phyloP scores from a whole-genome alignment of 2,329 filamentous ascomycete genomes.

The Penicillium palitans region DNA sequence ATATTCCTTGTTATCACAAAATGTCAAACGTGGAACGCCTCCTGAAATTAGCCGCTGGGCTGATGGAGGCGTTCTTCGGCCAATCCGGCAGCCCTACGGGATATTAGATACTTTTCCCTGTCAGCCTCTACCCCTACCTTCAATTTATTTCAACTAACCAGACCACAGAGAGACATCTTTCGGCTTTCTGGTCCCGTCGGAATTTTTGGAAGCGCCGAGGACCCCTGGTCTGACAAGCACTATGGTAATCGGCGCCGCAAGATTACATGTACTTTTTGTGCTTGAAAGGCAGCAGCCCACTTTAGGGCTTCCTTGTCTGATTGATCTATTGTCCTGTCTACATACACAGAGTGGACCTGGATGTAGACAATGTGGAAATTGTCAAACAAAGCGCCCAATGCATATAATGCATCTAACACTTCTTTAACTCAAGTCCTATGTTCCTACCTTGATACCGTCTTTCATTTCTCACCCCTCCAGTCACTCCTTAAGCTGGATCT shows the following conservation, averaged over 20 bases:
- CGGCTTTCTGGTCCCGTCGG: neutral
- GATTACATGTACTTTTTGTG: neutral
- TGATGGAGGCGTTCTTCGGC: neutral
- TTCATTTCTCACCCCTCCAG: neutral
- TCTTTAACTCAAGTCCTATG: neutral
- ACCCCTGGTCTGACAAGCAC: slow-evolving; percentile 13
- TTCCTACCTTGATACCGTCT: neutral
- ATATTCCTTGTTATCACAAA: neutral
- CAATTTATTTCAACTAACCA: neutral
- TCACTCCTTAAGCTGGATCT: slow-evolving; percentile 1
- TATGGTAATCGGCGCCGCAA: slow-evolving; percentile 1
- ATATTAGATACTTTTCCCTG: neutral
- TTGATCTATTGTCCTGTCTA: neutral
- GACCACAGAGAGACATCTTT: neutral
- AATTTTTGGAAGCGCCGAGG: neutral
- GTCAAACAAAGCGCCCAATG: neutral
- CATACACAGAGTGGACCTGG: neutral
- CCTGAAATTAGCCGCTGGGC: slow-evolving; percentile 7
- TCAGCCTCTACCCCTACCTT: neutral
- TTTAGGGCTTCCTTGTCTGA: neutral
- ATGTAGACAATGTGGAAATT: neutral
- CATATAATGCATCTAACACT: neutral
- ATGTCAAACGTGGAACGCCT: neutral
- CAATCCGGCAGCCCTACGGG: slow-evolving; percentile 2
- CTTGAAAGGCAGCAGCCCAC: neutral